Evolutionary conservation across 2,329 filamentous ascomycete genomes (phyloP).

Genomic region (Aspergillus fischeri): DNA sequence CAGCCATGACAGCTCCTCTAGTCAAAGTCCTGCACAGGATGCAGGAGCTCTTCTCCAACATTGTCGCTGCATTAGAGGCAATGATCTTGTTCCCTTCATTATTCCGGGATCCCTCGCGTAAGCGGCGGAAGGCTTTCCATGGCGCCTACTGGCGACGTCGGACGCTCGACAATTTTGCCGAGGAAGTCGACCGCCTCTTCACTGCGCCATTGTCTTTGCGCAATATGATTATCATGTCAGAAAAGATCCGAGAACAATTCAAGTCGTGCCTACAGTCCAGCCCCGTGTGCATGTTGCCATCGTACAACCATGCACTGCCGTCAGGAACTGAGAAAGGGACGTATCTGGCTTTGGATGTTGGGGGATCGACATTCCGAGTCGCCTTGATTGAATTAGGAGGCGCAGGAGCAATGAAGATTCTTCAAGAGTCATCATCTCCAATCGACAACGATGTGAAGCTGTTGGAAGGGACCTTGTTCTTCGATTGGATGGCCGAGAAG

Average conservation of each 20-base stretch:
- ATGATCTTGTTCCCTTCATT: constrained; percentile 40
- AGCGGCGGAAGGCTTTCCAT: constrained; percentile 31
- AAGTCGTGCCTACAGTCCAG: constrained; percentile 51
- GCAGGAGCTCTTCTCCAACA: constrained; percentile 39
- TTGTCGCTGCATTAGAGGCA: constrained; percentile 37
- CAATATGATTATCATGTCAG: constrained; percentile 43
- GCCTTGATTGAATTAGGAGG: constrained; percentile 57
- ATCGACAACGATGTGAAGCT: constrained; percentile 56
- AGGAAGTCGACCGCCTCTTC: constrained; percentile 38
- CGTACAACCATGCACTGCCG: constrained; percentile 59
- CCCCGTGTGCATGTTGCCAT: constrained; percentile 62
- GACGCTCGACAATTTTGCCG: constrained; percentile 35
- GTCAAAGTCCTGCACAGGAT: constrained; percentile 38
- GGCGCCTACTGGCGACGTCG: constrained; percentile 33
- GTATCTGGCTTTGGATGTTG: constrained; percentile 60
- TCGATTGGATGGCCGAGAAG: constrained; percentile 63
- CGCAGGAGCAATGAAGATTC: constrained; percentile 49
- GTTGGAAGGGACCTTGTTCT: constrained; percentile 55
- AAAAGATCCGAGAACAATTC: constrained; percentile 49
- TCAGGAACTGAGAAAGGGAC: constrained; percentile 57
- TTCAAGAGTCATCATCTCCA: constrained; percentile 50
- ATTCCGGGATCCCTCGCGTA: constrained; percentile 30
- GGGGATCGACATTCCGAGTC: constrained; percentile 63
- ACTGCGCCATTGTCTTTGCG: constrained; percentile 30
- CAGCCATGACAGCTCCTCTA: constrained; percentile 33